These are phyloP conservation scores for Fraxinus dipetala DNA, from an alignment of 305 asterid species.

Conservation along the genomic window DNA sequence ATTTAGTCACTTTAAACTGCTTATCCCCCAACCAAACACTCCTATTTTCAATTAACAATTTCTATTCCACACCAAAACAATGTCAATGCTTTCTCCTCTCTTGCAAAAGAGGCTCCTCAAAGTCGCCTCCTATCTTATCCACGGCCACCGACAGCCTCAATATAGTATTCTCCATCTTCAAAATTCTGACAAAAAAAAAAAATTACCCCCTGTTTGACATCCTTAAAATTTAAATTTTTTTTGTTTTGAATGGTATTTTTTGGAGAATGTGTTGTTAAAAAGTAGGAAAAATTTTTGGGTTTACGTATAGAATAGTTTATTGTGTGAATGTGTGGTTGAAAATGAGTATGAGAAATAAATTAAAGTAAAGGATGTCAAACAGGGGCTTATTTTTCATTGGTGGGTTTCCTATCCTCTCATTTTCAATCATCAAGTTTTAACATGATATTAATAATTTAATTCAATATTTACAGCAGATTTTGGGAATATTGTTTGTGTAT, in stretches of 20 bases:
- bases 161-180: not conserved
- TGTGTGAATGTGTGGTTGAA: not conserved
- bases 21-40: not conserved
- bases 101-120: not conserved
- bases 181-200: not conserved
- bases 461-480: not conserved
- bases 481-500: not conserved
- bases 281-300: not conserved
- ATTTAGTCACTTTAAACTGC: not conserved
- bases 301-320: no score
- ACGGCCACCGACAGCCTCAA: not conserved
- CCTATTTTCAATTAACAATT: not conserved
- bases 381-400: not conserved
- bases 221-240: not conserved
- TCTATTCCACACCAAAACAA: not conserved
- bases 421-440: not conserved
- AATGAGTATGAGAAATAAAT: not conserved
- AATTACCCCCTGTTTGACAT: not conserved
- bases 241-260: not conserved
- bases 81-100: not conserved
- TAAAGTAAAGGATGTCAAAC: not conserved
- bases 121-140: not conserved
- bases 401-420: not conserved
- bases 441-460: not conserved
- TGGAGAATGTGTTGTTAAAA: not conserved